Percentiles rank a stretch among this genome's conserved stretches.
Conservation (phyloP, 2,329 filamentous ascomycete species). For the Claviceps cyperi region DNA sequence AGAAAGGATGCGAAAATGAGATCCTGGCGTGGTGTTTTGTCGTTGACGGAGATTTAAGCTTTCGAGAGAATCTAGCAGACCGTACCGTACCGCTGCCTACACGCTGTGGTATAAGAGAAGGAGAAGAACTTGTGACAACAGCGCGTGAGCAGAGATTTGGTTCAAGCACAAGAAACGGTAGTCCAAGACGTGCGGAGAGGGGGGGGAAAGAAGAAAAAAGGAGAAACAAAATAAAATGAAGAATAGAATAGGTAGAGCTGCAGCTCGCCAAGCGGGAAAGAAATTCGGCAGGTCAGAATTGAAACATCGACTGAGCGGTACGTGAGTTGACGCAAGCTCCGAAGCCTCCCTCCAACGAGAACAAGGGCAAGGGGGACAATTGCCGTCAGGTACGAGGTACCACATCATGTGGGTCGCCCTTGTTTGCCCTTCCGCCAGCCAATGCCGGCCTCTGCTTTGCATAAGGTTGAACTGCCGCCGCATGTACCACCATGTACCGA, state of each 20-base stretch:
- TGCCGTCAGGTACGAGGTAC: not conserved
- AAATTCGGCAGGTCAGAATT: too few relatives aligned
- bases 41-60: not conserved
- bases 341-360: not conserved
- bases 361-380: not conserved
- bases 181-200: too few relatives aligned
- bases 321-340: too few relatives aligned
- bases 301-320: too few relatives aligned
- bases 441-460: not conserved
- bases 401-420: not conserved
- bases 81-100: not conserved
- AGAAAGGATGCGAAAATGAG: not conserved
- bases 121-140: too few relatives aligned
- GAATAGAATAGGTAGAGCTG: too few relatives aligned
- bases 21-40: not conserved
- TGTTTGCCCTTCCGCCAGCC: not conserved
- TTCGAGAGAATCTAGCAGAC: not conserved
- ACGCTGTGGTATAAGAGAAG: too few relatives aligned
- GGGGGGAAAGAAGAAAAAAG: too few relatives aligned
- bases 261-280: too few relatives aligned
- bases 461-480: not conserved
- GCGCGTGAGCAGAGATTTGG: too few relatives aligned
- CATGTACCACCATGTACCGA: not conserved
- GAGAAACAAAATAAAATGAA: too few relatives aligned
- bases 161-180: too few relatives aligned